Evolutionary conservation across 23 red algal genomes (phyloP).

Genomic region (Rhodosorus marinus): DNA sequence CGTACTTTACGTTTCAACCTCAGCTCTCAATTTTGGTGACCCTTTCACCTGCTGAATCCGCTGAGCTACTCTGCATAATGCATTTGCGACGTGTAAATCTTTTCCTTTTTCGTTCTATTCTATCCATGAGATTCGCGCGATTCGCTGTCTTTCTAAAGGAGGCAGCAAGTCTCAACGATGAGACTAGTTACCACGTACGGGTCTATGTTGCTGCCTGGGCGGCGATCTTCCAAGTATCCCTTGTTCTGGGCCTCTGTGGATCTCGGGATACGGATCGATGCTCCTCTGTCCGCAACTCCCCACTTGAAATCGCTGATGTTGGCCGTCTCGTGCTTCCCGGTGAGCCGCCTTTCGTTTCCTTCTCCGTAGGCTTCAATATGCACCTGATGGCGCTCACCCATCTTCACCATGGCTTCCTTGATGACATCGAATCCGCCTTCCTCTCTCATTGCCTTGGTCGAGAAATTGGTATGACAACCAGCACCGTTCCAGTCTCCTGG

Average conservation of each 20-base stretch:
- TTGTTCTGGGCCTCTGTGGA: slow-evolving; percentile 45
- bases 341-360: slow-evolving; percentile 75
- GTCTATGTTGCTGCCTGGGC: slow-evolving; percentile 75
- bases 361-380: slow-evolving; percentile 80
- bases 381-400: slow-evolving; percentile 62
- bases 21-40: no score
- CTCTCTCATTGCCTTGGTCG: slow-evolving; percentile 83
- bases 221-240: slow-evolving; percentile 97
- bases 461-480: slow-evolving; percentile 96
- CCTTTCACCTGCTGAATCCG: no score
- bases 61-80: no score
- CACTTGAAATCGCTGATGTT: slow-evolving; percentile 65
- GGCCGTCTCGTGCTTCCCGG: slow-evolving; percentile 85
- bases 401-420: slow-evolving; percentile 54
- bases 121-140: no score
- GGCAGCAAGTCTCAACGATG: slow-evolving; percentile 81
- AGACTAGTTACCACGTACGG: slow-evolving; percentile 86
- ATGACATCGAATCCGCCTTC: slow-evolving; percentile 59
- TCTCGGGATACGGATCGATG: slow-evolving; percentile 52
- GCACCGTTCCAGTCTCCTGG: slow-evolving; percentile 97
- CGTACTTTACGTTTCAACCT: no score
- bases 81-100: no score
- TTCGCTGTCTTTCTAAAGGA: slow-evolving; percentile 1
- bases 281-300: slow-evolving; percentile 81
- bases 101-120: no score